Percentiles rank a stretch among this genome's conserved stretches.
phyloP scores from a whole-genome alignment of 208 protist species.

The Acanthamoeba lenticulata region DNA sequence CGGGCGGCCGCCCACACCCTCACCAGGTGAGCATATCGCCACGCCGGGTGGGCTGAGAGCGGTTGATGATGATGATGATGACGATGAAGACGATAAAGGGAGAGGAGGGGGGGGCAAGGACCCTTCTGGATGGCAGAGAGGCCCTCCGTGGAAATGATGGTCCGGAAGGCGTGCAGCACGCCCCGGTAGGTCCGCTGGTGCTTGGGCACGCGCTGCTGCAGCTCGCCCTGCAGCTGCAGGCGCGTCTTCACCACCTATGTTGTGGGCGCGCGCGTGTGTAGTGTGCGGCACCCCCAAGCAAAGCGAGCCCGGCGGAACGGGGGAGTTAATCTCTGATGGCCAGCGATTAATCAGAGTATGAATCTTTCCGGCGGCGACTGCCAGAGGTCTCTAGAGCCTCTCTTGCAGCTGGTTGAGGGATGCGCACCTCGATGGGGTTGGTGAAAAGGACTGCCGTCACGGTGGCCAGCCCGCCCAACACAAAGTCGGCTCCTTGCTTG shows the following conservation, averaged over 20 bases:
- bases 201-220: neutral
- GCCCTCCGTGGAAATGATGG: slow-evolving; percentile 47
- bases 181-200: slow-evolving; percentile 16
- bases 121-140: slow-evolving; percentile 6
- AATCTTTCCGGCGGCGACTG: neutral
- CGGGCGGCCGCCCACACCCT: too few relatives aligned
- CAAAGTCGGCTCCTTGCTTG: neutral
- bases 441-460: slow-evolving; percentile 49
- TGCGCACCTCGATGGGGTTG: slow-evolving; percentile 59
- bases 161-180: slow-evolving; percentile 54
- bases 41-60: too few relatives aligned
- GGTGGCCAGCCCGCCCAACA: slow-evolving; percentile 42
- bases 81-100: too few relatives aligned
- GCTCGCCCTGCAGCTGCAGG: slow-evolving; percentile 69
- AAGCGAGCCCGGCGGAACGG: neutral
- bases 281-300: too few relatives aligned
- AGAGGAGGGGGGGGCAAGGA: too few relatives aligned
- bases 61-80: too few relatives aligned
- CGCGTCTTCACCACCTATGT: slow-evolving; percentile 67
- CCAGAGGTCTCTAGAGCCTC: neutral
- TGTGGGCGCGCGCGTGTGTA: too few relatives aligned
- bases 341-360: too few relatives aligned
- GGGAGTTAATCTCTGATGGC: too few relatives aligned
- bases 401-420: neutral
- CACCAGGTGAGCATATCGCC: too few relatives aligned